phyloP scores from a whole-genome alignment of 2,329 filamentous ascomycete species.

The Aureobasidium musti region DNA sequence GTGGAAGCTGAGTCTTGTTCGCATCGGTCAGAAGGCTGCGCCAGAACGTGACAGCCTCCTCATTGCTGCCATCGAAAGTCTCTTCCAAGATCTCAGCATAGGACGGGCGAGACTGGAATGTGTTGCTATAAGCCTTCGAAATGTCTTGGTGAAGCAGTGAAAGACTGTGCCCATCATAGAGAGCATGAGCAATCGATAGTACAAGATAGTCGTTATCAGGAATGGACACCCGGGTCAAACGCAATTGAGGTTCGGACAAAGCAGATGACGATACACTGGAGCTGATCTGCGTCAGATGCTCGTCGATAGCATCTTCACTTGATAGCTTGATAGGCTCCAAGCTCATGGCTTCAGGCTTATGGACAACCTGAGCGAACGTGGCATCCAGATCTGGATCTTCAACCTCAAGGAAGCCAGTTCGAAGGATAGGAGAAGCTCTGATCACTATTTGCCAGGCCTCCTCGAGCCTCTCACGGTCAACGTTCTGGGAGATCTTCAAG shows the following conservation, averaged over 20 bases:
- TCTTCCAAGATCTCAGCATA: conserved; percentile 59
- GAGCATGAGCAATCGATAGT: conserved; percentile 77
- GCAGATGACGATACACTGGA: conserved; percentile 38
- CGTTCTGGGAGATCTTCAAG: conserved; percentile 58
- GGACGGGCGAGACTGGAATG: conserved; percentile 47
- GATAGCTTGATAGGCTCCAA: conserved; percentile 37
- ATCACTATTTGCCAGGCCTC: conserved; percentile 65
- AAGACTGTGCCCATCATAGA: conserved; percentile 89
- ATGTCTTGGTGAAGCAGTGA: conserved; percentile 72
- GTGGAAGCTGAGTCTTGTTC: conserved; percentile 46
- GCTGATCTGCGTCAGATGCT: conserved; percentile 38
- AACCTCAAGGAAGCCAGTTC: conserved; percentile 71
- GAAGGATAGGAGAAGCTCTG: conserved; percentile 65
- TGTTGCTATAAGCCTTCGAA: conserved; percentile 60
- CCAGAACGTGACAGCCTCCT: conserved; percentile 67
- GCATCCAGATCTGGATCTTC: conserved; percentile 59
- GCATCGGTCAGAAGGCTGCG: conserved; percentile 62
- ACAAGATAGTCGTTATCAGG: conserved; percentile 48
- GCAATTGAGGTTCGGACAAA: conserved; percentile 36
- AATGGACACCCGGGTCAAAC: conserved; percentile 45
- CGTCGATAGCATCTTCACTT: conserved; percentile 32
- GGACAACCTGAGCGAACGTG: conserved; percentile 60
- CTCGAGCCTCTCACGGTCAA: conserved; percentile 60
- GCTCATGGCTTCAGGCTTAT: conserved; percentile 32
- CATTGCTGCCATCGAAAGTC: conserved; percentile 52